Conservation (phyloP, 345 rosid species). For the Passiflora organensis region DNA sequence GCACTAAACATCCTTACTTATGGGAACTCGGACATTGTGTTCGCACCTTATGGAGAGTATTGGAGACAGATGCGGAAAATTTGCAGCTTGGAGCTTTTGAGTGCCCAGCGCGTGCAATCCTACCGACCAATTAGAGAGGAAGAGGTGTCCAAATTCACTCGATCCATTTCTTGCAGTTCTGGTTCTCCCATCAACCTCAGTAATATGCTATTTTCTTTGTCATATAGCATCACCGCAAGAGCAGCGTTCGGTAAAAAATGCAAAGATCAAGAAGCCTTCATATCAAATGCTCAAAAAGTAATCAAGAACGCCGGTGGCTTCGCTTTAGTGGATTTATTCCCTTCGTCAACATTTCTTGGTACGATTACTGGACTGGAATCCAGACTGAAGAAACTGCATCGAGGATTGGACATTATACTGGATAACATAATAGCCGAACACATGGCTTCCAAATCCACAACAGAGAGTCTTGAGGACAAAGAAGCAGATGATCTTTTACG, state of each 20-base stretch:
- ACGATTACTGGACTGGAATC: background rate
- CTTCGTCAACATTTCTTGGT: background rate
- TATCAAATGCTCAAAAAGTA: background rate
- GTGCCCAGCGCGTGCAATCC: slow-evolving; percentile 5
- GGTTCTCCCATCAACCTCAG: background rate
- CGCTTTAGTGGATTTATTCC: background rate
- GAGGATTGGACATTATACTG: background rate
- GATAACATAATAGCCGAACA: background rate
- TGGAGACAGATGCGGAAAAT: background rate
- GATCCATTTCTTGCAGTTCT: background rate
- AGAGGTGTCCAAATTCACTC: background rate
- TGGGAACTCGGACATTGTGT: background rate
- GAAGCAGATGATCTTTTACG: background rate
- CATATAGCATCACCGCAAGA: background rate
- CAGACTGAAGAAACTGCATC: background rate
- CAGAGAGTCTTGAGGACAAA: background rate
- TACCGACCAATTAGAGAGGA: background rate
- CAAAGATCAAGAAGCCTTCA: background rate
- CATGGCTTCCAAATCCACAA: background rate
- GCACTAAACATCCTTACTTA: background rate
- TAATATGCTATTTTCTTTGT: background rate
- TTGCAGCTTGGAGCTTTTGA: background rate
- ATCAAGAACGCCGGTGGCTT: slow-evolving; percentile 11
- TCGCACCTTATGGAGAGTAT: background rate
- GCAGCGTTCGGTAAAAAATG: background rate